These are phyloP conservation scores for Sutorius australiensis DNA, from an alignment of 768 basidiomycete species.

Conservation along the genomic window DNA sequence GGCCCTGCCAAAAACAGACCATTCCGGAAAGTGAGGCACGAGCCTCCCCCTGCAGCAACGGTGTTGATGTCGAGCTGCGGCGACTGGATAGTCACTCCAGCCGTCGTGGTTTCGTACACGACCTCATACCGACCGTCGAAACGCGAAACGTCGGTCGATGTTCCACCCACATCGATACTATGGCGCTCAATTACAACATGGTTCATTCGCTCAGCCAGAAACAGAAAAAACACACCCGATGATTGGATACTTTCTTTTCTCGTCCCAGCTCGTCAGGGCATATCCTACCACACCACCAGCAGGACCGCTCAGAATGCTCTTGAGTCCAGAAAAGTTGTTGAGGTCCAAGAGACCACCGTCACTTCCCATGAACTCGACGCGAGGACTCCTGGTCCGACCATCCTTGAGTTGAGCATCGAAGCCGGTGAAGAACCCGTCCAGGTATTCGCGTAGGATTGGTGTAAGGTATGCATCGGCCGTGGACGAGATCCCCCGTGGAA, in stretches of 20 bases:
- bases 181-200: background rate
- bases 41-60: conserved; percentile 93
- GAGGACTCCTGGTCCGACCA: conserved; percentile 52
- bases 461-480: conserved; percentile 96
- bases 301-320: conserved; percentile 89
- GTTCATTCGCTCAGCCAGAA: background rate
- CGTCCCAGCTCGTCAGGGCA: conserved; percentile 85
- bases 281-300: conserved; percentile 97
- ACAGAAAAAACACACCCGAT: conserved; percentile 61
- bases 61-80: conserved; percentile 96
- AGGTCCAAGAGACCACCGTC: conserved; percentile 84
- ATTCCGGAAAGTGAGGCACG: conserved; percentile 82
- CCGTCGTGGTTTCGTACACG: conserved; percentile 94
- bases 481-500: conserved; percentile 86
- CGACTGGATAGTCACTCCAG: conserved; percentile 87
- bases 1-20: conserved; percentile 91
- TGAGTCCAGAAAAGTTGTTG: conserved; percentile 85
- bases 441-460: conserved; percentile 77
- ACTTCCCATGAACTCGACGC: conserved; percentile 95
- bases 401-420: conserved; percentile 75
- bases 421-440: conserved; percentile 88
- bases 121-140: conserved; percentile 89
- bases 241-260: conserved; percentile 61
- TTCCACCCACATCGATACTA: conserved; percentile 91
- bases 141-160: conserved; percentile 92